These are phyloP conservation scores for Tricholoma terreum DNA, from an alignment of 768 basidiomycete species.

Conservation along the genomic window DNA sequence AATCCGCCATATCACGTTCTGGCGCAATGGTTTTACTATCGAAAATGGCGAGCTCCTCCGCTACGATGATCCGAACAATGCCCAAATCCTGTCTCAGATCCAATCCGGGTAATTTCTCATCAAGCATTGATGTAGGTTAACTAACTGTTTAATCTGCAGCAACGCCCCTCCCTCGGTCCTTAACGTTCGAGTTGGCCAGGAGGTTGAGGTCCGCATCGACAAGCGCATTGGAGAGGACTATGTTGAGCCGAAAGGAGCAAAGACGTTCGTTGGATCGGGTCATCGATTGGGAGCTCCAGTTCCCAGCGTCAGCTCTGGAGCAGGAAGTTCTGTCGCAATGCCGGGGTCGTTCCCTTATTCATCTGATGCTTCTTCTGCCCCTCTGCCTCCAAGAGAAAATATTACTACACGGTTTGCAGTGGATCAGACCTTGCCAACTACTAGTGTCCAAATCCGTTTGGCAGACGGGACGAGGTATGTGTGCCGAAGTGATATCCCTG, in stretches of 20 bases:
- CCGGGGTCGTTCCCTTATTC: conserved; percentile 59
- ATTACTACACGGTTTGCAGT: conserved; percentile 69
- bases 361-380: conserved; percentile 18
- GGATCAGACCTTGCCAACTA: conserved; percentile 77
- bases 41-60: conserved; percentile 84
- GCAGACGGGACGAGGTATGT: conserved; percentile 84
- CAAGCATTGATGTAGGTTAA: conserved; percentile 29
- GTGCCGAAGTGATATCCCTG: neutral
- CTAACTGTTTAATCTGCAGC: conserved; percentile 33
- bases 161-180: conserved; percentile 77
- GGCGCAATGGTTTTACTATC: conserved; percentile 90
- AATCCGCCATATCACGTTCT: conserved; percentile 80
- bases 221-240: conserved; percentile 74
- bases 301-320: conserved; percentile 33
- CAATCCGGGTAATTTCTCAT: conserved; percentile 61
- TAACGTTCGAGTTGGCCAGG: conserved; percentile 72
- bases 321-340: conserved; percentile 31
- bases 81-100: conserved; percentile 68
- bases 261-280: conserved; percentile 69
- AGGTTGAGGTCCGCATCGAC: conserved; percentile 77
- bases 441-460: conserved; percentile 85
- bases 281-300: conserved; percentile 80
- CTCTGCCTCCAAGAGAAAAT: conserved; percentile 25
- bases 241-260: conserved; percentile 48
- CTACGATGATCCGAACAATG: conserved; percentile 78